A percentile compares a stretch with the other conserved stretches of the same genome.
Evolutionary conservation across 148 eudicot species (phyloP).

Genomic region (Nepenthes gracilis): DNA sequence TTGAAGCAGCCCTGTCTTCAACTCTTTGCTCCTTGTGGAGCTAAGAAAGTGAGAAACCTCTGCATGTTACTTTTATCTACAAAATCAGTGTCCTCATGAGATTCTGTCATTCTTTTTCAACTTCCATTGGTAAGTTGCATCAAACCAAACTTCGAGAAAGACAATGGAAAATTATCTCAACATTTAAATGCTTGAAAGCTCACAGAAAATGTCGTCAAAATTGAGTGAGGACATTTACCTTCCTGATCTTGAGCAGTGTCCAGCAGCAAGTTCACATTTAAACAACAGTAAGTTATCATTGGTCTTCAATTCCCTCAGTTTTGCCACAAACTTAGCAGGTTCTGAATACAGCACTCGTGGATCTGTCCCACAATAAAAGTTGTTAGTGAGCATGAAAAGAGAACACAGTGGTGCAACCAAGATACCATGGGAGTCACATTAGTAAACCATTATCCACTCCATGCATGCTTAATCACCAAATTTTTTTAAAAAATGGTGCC

Average conservation of each 20-base stretch:
- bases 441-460: too few relatives aligned
- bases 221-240: slow-evolving; percentile 27
- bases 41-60: too few relatives aligned
- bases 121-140: too few relatives aligned
- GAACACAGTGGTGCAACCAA: background rate
- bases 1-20: too few relatives aligned
- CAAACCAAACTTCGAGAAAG: background rate
- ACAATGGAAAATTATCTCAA: background rate
- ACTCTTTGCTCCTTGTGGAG: too few relatives aligned
- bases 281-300: slow-evolving; percentile 58
- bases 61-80: too few relatives aligned
- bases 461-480: too few relatives aligned
- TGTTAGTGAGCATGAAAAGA: background rate
- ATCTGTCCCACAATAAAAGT: slow-evolving; percentile 29
- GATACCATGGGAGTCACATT: background rate
- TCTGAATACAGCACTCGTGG: slow-evolving; percentile 79
- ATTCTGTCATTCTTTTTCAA: too few relatives aligned
- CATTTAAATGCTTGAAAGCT: slow-evolving; percentile 1
- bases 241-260: slow-evolving; percentile 75
- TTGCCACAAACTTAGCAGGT: slow-evolving; percentile 84
- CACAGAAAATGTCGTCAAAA: background rate
- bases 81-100: too few relatives aligned
- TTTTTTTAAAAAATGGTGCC: too few relatives aligned
- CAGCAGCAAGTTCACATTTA: slow-evolving; percentile 79
- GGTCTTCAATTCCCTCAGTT: slow-evolving; percentile 69